Evolutionary conservation across 768 basidiomycete genomes (phyloP).

Genomic region (Boletus huronensis): DNA sequence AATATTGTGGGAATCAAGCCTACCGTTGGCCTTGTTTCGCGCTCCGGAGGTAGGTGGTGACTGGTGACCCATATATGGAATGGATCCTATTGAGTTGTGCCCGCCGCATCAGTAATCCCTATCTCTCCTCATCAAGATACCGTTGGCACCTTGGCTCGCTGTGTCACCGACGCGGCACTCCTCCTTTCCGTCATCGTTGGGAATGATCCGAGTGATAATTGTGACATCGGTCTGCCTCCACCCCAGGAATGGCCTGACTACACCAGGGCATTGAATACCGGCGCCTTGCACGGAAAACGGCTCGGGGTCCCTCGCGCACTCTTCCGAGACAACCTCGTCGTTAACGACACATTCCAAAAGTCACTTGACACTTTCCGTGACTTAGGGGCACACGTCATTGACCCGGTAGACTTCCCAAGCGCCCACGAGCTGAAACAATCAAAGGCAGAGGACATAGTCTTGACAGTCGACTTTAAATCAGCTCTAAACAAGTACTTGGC

Average conservation of each 20-base stretch:
- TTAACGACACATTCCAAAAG: conserved; percentile 36
- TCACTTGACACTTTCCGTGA: conserved; percentile 36
- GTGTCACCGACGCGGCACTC: conserved; percentile 38
- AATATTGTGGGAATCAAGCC: conserved; percentile 46
- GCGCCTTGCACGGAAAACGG: conserved; percentile 44
- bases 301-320: conserved; percentile 43
- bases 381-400: conserved; percentile 48
- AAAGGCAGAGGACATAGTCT: conserved; percentile 52
- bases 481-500: conserved; percentile 43
- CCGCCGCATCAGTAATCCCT: conserved; percentile 41
- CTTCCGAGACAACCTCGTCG: conserved; percentile 18
- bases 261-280: conserved; percentile 44
- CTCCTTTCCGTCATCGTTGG: conserved; percentile 42
- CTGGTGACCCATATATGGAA: not conserved
- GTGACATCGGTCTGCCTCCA: conserved; percentile 37
- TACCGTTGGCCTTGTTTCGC: conserved; percentile 40
- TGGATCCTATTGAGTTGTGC: not conserved
- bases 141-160: conserved; percentile 37
- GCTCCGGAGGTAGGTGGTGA: conserved; percentile 33
- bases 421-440: conserved; percentile 44
- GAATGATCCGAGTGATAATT: conserved; percentile 39
- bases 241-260: conserved; percentile 54
- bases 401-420: conserved; percentile 60
- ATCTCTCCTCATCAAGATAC: conserved; percentile 41
- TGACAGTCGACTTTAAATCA: conserved; percentile 59